Evolutionary conservation across 2,329 filamentous ascomycete genomes (phyloP).

Genomic region (Daldinia sp.): DNA sequence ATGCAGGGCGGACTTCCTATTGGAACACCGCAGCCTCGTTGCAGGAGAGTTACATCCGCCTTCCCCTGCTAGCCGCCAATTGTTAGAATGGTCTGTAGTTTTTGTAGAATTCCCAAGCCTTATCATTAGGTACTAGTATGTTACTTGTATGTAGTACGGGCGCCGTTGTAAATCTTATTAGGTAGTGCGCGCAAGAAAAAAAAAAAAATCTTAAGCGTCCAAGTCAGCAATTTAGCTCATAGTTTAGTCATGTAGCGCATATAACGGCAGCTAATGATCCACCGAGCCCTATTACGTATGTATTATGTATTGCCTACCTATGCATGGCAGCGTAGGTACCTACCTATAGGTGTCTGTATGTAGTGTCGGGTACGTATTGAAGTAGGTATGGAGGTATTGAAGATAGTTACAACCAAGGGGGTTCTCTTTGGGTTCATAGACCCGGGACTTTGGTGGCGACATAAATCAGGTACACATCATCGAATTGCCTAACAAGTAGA

Average conservation of each 20-base stretch:
- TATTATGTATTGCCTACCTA: too few relatives aligned
- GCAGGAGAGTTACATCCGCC: conserved; percentile 38
- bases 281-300: conserved; percentile 18
- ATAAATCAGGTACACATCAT: conserved; percentile 27
- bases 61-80: conserved; percentile 25
- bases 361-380: too few relatives aligned
- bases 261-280: conserved; percentile 9
- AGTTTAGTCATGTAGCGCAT: conserved; percentile 14
- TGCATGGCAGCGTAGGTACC: too few relatives aligned
- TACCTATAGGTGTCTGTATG: too few relatives aligned
- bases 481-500: conserved; percentile 15
- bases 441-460: conserved; percentile 25
- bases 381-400: conserved; percentile 14
- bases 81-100: conserved; percentile 2
- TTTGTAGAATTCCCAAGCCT: conserved; percentile 13
- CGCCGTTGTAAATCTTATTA: not conserved
- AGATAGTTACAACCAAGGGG: not conserved
- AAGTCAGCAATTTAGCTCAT: not conserved
- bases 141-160: too few relatives aligned
- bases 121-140: conserved; percentile 12
- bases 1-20: conserved; percentile 40
- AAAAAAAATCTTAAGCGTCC: not conserved
- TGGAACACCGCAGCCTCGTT: conserved; percentile 36
- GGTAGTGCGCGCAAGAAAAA: not conserved
- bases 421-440: not conserved